Evolutionary conservation across 345 rosid species (phyloP).

Genomic region (Aethionema arabicum): DNA sequence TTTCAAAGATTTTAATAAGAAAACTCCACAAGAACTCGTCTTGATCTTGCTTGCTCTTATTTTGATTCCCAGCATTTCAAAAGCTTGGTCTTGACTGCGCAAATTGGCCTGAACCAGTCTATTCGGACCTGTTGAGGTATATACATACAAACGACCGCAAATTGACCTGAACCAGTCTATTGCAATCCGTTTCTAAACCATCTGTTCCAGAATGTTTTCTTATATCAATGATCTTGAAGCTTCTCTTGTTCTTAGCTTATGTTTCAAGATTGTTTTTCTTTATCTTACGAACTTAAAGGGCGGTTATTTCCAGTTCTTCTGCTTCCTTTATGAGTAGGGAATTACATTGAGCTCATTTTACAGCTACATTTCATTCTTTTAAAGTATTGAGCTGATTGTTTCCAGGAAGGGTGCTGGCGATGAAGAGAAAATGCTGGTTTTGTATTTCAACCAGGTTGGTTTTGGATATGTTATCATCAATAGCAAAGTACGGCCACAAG

Average conservation of each 20-base stretch:
- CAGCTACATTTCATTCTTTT: slow-evolving; percentile 1
- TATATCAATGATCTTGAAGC: neutral
- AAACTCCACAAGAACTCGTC: slow-evolving; percentile 5
- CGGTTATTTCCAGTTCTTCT: neutral
- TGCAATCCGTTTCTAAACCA: neutral
- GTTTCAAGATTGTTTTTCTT: neutral
- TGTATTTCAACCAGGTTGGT: slow-evolving; percentile 74
- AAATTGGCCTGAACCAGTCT: slow-evolving; percentile 86
- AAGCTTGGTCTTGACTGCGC: slow-evolving; percentile 98
- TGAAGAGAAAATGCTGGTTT: slow-evolving; percentile 85
- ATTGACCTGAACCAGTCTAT: slow-evolving; percentile 74
- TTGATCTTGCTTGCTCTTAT: slow-evolving; percentile 27
- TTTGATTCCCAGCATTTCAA: slow-evolving; percentile 59
- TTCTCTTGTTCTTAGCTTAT: neutral
- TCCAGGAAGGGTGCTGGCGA: slow-evolving; percentile 77
- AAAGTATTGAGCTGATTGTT: slow-evolving; percentile 20
- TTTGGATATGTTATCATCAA: slow-evolving; percentile 13
- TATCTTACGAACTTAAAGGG: neutral
- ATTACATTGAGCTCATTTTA: slow-evolving; percentile 7
- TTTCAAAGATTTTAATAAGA: neutral
- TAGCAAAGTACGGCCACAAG: neutral
- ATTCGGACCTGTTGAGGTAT: slow-evolving; percentile 77
- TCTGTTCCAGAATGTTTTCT: neutral
- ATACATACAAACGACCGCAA: too few relatives aligned
- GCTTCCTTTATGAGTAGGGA: neutral